These are phyloP conservation scores for Azolla pinnata DNA, from an alignment of 75 land plant species.

Conservation along the genomic window DNA sequence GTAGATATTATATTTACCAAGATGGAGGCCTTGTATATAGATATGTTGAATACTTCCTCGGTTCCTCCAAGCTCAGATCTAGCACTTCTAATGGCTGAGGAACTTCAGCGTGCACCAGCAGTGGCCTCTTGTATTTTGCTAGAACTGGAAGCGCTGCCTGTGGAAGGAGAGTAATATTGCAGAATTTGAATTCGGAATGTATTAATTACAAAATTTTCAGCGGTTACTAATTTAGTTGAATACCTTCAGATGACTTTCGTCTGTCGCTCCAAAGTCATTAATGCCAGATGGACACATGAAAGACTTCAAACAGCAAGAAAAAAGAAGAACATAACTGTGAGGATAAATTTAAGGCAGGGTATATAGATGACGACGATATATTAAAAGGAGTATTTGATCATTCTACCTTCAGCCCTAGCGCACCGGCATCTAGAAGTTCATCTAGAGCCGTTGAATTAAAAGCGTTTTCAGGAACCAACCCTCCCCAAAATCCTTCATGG, in stretches of 20 bases:
- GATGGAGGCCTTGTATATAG: constrained; percentile 75
- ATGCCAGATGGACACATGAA: constrained; percentile 99
- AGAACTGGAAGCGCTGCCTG: constrained; percentile 61
- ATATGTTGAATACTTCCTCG: constrained; percentile 63
- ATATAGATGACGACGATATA: too few species aligned
- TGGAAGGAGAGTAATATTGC: background rate
- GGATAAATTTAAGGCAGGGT: background rate
- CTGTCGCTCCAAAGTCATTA: constrained; percentile 90
- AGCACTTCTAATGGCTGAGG: constrained; percentile 26
- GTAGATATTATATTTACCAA: too few species aligned
- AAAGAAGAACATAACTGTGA: background rate
- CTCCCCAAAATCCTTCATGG: constrained; percentile 91
- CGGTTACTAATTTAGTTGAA: too few species aligned
- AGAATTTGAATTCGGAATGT: too few species aligned
- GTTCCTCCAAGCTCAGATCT: constrained; percentile 7
- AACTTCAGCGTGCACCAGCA: constrained; percentile 90
- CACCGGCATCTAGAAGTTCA: constrained; percentile 70
- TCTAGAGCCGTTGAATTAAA: constrained; percentile 51
- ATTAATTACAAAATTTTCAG: too few species aligned
- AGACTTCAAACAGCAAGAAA: constrained; percentile 42
- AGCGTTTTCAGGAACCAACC: constrained; percentile 95
- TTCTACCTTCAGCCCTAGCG: constrained; percentile 83
- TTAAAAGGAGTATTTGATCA: background rate
- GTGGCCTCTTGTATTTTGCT: constrained; percentile 73
- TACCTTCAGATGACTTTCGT: constrained; percentile 71